Percentiles rank a stretch among this genome's conserved stretches.
phyloP scores from a whole-genome alignment of 148 eudicot genomes.

The Rhododendron mucronatum region DNA sequence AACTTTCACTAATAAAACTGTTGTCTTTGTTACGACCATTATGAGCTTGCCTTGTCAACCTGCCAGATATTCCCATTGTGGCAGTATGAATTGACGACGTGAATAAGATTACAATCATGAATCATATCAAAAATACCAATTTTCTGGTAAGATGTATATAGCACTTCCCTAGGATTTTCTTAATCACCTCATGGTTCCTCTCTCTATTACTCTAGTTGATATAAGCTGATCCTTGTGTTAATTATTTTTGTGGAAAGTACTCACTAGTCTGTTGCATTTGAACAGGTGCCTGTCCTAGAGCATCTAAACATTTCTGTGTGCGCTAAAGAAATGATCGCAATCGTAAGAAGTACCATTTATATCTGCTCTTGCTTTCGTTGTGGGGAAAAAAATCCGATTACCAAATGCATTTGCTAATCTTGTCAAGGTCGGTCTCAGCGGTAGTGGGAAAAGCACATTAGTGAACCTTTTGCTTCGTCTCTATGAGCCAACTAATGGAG shows the following conservation, averaged over 20 bases:
- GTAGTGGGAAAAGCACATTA: constrained; percentile 57
- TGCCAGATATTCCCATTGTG: background rate
- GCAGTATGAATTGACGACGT: background rate
- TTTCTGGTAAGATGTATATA: background rate
- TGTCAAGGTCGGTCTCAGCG: constrained; percentile 49
- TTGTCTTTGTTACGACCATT: background rate
- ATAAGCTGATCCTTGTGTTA: background rate
- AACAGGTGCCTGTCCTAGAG: constrained; percentile 49
- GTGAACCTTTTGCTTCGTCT: constrained; percentile 51
- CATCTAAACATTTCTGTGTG: constrained; percentile 40
- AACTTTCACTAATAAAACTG: background rate
- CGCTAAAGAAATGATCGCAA: constrained; percentile 50
- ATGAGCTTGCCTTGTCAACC: background rate
- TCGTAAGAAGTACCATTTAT: constrained; percentile 33
- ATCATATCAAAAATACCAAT: background rate
- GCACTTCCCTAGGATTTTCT: background rate
- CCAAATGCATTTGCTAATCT: constrained; percentile 5
- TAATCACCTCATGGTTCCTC: background rate
- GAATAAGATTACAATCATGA: background rate
- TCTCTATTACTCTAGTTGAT: background rate
- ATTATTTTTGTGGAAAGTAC: background rate
- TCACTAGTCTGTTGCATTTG: constrained; percentile 15
- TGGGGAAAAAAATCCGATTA: background rate
- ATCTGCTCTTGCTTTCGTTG: background rate
- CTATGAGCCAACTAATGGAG: constrained; percentile 43